A percentile compares a stretch with the other conserved stretches of the same genome.
Conservation (phyloP, 1,139 yeast genomes). For the Ashbya aceris region DNA sequence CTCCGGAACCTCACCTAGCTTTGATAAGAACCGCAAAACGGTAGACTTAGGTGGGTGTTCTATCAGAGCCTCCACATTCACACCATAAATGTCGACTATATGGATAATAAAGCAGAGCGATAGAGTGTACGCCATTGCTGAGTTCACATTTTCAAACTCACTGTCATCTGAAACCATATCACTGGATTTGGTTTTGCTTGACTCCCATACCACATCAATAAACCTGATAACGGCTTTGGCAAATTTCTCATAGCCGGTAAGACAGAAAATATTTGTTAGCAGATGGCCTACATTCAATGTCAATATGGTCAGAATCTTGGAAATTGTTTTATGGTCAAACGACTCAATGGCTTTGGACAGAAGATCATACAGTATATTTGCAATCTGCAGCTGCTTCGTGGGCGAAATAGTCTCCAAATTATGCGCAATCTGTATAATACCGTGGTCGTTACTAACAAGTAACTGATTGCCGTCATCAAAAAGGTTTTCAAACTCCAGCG, state of each 20-base stretch:
- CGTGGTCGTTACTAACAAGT: slow-evolving; percentile 13
- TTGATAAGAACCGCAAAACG: slow-evolving; percentile 18
- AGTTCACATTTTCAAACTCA: slow-evolving; percentile 18
- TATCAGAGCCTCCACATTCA: slow-evolving; percentile 17
- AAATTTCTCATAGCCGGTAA: slow-evolving; percentile 16
- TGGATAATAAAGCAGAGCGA: slow-evolving; percentile 18
- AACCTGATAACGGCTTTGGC: slow-evolving; percentile 17
- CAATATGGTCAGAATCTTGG: slow-evolving; percentile 22
- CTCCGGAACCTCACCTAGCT: slow-evolving; percentile 22
- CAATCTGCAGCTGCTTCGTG: slow-evolving; percentile 35
- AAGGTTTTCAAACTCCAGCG: slow-evolving; percentile 46
- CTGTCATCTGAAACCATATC: slow-evolving; percentile 16
- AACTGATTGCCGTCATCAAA: slow-evolving; percentile 27
- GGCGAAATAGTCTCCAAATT: slow-evolving; percentile 36
- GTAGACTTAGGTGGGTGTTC: slow-evolving; percentile 18
- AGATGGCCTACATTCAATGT: slow-evolving; percentile 25
- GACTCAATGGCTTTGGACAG: slow-evolving; percentile 36
- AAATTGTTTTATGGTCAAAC: slow-evolving; percentile 18
- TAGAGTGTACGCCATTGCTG: slow-evolving; percentile 23
- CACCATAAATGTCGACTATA: slow-evolving; percentile 16
- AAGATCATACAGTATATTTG: slow-evolving; percentile 30
- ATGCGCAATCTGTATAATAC: slow-evolving; percentile 35
- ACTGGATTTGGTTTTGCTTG: slow-evolving; percentile 10
- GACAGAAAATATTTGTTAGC: slow-evolving; percentile 21
- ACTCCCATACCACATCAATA: slow-evolving; percentile 21